These are phyloP conservation scores for Pseudocercospora cruenta DNA, from an alignment of 2,329 filamentous ascomycete genomes.

Conservation along the genomic window DNA sequence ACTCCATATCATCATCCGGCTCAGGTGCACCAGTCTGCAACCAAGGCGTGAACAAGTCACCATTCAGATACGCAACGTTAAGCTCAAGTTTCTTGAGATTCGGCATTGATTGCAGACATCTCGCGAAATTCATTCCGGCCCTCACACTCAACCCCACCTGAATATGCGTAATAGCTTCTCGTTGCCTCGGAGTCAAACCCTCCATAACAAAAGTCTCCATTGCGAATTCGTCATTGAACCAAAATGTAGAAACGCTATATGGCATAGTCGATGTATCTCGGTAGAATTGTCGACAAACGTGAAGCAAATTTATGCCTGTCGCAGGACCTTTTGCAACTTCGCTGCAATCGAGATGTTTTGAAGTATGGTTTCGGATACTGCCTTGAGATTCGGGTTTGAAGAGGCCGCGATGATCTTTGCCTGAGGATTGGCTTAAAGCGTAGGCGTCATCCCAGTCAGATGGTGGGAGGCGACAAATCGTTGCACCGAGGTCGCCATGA, in stretches of 20 bases:
- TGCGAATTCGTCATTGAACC: constrained; percentile 10
- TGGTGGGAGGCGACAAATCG: not conserved
- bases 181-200: not conserved
- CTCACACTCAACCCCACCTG: not conserved
- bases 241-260: not conserved
- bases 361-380: not conserved
- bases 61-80: not conserved
- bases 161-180: constrained; percentile 3
- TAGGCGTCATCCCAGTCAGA: not conserved
- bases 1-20: not conserved
- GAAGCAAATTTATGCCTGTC: not conserved
- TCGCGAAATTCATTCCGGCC: constrained; percentile 6
- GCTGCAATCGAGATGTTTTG: not conserved
- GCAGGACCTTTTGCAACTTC: not conserved
- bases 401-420: constrained; percentile 6
- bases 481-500: constrained; percentile 4
- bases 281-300: constrained; percentile 8
- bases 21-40: not conserved
- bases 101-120: not conserved
- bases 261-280: constrained; percentile 2
- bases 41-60: constrained; percentile 6
- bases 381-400: constrained; percentile 10
- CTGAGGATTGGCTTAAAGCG: constrained; percentile 1
- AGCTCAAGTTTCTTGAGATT: constrained; percentile 7
- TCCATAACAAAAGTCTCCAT: constrained; percentile 6